Percentiles rank a stretch among this genome's conserved stretches.
Evolutionary conservation across 164 flowering plant species (phyloP).

Genomic region (Magnolia officinalis): DNA sequence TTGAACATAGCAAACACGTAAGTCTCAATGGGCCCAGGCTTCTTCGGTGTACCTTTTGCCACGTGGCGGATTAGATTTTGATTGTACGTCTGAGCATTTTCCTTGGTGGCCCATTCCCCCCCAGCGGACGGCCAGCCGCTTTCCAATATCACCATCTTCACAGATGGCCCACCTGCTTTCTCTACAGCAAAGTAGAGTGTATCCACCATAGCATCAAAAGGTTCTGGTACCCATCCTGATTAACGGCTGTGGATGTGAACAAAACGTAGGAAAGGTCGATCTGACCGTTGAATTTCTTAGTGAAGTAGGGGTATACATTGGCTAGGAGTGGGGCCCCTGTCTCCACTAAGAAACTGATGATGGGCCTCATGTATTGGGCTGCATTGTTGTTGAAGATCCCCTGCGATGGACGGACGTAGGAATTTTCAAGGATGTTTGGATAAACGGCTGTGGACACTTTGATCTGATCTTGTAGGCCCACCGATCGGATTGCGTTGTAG

Average conservation of each 20-base stretch:
- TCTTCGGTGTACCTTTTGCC: slow-evolving; percentile 12
- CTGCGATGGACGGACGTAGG: slow-evolving; percentile 1
- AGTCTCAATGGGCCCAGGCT: slow-evolving; percentile 10
- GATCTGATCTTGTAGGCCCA: slow-evolving; percentile 8
- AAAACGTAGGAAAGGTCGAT: not conserved
- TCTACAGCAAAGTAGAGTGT: slow-evolving; percentile 11
- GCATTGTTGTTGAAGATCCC: not conserved
- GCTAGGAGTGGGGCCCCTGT: slow-evolving; percentile 5
- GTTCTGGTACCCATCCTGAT: not conserved
- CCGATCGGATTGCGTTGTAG: slow-evolving; percentile 4
- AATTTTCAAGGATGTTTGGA: not conserved
- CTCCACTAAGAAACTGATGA: not conserved
- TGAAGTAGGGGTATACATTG: slow-evolving; percentile 15
- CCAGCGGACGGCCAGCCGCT: slow-evolving; percentile 20
- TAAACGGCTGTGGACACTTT: slow-evolving; percentile 10
- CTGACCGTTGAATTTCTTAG: not conserved
- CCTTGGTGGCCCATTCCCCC: not conserved
- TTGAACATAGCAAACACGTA: slow-evolving; percentile 18
- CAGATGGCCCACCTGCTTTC: slow-evolving; percentile 4
- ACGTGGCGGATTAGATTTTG: slow-evolving; percentile 11
- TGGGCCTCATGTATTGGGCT: not conserved
- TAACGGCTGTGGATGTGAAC: not conserved
- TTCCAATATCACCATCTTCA: slow-evolving; percentile 11
- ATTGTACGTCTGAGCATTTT: slow-evolving; percentile 17
- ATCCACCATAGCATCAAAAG: slow-evolving; percentile 16